Conservation (phyloP, 1,139 yeast genomes). For the Suhomyces bolitotheri region DNA sequence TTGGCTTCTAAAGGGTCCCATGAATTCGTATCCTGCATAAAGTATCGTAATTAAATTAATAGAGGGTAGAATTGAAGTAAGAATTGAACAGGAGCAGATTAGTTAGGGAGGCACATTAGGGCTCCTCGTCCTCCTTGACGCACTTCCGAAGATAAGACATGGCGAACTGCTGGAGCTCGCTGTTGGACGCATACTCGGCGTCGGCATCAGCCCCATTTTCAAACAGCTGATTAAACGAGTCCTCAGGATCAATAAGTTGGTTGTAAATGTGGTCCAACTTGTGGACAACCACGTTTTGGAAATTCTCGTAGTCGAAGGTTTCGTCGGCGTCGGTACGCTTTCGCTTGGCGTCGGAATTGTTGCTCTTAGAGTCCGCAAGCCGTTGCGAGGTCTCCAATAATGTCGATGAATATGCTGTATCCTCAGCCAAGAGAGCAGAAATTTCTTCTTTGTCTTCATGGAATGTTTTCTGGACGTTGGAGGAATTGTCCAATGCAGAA, state of each 20-base stretch:
- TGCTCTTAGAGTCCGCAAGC: conserved; percentile 12
- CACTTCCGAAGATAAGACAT: conserved; percentile 33
- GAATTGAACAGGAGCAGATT: background rate
- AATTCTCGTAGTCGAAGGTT: conserved; percentile 30
- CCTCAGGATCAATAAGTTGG: conserved; percentile 15
- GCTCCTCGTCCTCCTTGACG: conserved; percentile 23
- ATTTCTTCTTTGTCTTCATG: conserved; percentile 49
- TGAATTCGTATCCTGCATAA: too few relatives aligned
- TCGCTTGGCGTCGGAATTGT: background rate
- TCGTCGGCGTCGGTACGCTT: conserved; percentile 3
- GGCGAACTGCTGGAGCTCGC: conserved; percentile 33
- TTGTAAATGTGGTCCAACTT: conserved; percentile 30
- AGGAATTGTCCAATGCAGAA: conserved; percentile 39
- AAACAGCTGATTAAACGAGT: conserved; percentile 10
- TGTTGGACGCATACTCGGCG: conserved; percentile 14
- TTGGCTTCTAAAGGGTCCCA: too few relatives aligned
- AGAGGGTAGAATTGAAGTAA: background rate
- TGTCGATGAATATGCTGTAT: conserved; percentile 31
- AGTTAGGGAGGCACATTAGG: background rate
- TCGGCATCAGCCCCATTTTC: conserved; percentile 11
- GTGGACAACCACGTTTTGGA: conserved; percentile 24
- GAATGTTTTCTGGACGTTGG: conserved; percentile 41
- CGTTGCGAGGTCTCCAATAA: conserved; percentile 27
- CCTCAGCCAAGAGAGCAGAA: conserved; percentile 34
- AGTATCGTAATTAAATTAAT: background rate